Evolutionary conservation across 2,329 filamentous ascomycete genomes (phyloP), one percentile per base, ranked within the genome.

Genomic region (Monascus ruber): DNA sequence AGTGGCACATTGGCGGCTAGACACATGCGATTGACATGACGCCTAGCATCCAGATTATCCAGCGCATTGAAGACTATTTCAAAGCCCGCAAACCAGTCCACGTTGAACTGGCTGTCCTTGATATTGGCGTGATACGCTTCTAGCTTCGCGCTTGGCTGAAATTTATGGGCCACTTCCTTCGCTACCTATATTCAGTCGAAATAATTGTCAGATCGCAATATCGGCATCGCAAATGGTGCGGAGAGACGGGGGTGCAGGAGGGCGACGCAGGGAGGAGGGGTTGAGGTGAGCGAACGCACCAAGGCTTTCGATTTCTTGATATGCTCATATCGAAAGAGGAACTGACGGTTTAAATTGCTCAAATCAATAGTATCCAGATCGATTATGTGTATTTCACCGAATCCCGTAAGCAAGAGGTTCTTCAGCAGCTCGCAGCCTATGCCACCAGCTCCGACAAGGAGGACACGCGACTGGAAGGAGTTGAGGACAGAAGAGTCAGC

Each of bases 351-450:
- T 37, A 98, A 74, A 59, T 98, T 98, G 66, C 87, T 94, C 24
- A 98, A 74, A 59, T 98, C 91, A 66, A 98, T 96, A 1, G 91
- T 98, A 62, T 98, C 91, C 43, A 98, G 83, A 63, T 98, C 91
- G 50, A 98, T 86, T 34, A 96, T 81, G 62, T 94, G 85, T 37
- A 96, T 80, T 65, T 94, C 84, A 48, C 86, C 86, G 52, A 94
- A 98, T 49, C 89, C 88, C 33, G 81, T 83, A 36, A 94, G 79
- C 34, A 89, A 86, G 41, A 98, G 79, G 63, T 96, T 94, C 72
- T 98, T 98, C 47, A 98, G 77, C 5, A 98, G 74, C 67, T 98
- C 91, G 67, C 91, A 98, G 52, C 91, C 91, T 58, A 98, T 98
- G 46, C 91, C 91, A 45, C 91, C 91, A 40, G 91, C 91, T 54